Evolutionary conservation across 441 rosid genomes (phyloP), one percentile per base, ranked within the genome.

Genomic region (Kokia cookei): DNA sequence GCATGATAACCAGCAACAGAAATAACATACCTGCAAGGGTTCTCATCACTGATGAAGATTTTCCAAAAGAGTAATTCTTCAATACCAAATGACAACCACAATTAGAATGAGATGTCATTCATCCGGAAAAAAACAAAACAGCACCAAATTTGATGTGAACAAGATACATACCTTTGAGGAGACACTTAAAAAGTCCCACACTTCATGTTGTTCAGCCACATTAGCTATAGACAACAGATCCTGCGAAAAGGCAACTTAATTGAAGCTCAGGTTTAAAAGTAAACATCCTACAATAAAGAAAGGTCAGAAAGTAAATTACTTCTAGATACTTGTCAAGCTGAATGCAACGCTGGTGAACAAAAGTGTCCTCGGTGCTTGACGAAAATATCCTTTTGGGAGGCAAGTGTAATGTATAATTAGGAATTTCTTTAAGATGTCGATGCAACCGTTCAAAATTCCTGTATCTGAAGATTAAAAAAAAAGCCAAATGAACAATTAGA

Each of bases 301-400:
- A 65, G 35, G 66, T 71, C 12, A 81, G 73, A 76, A 67, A 72
- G 5, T 58, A 37, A 73, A 73, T 50, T 89, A 96, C 99, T 82
- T 91, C 96, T 79, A 96, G 80, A 83, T 88, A 96, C 79, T 85
- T 91, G 84, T 96, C 96, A 79, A 96, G 97, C 86, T 88, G 96
- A 86, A 93, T 92, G 85, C 99, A 93, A 69, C 99, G 97, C 76
- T 95, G 96, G 83, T 89, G 97, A 83, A 96, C 99, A 89, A 96
- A 96, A 72, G 98, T 82, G 66, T 93, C 97, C 81, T 96, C 99
- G 0, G 97, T 96, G 81, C 99, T 96, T 68, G 99, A 96, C n/a
- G 99, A 93, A 86, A 96, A 96, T 85, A 96, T 93, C 82, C 98
- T 90, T 83, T 96, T 96, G 71, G 99, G 99, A 35, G 99, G 99